Percentiles rank a stretch among this genome's conserved stretches.
phyloP scores from a whole-genome alignment of 2,329 filamentous ascomycete genomes.

The Scedosporium boydii region DNA sequence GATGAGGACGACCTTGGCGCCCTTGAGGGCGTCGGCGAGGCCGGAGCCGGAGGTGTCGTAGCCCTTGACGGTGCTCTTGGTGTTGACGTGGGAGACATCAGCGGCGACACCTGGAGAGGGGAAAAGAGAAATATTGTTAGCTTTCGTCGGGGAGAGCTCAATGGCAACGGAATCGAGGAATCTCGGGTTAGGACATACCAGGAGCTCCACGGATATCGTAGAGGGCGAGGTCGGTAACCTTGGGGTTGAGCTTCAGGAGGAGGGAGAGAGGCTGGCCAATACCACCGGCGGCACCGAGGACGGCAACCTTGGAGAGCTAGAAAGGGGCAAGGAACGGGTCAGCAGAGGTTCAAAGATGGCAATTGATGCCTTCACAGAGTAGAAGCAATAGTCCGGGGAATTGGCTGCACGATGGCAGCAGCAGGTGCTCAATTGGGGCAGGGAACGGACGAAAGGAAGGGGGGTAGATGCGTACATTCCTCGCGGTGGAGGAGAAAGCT shows the following conservation, averaged over 20 bases:
- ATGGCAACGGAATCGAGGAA: not conserved
- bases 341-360: not conserved
- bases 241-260: constrained; percentile 96
- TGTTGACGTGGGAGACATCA: constrained; percentile 98
- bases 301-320: constrained; percentile 92
- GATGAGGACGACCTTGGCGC: constrained; percentile 89
- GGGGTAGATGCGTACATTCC: constrained; percentile 49
- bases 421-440: constrained; percentile 2
- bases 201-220: constrained; percentile 96
- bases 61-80: constrained; percentile 87
- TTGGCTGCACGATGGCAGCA: constrained; percentile 6
- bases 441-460: constrained; percentile 10
- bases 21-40: constrained; percentile 72
- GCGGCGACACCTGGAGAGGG: constrained; percentile 74
- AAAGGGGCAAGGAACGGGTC: constrained; percentile 2
- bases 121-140: constrained; percentile 10
- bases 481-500: constrained; percentile 71
- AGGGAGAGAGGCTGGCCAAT: constrained; percentile 98
- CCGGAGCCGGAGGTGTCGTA: constrained; percentile 70
- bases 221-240: constrained; percentile 85
- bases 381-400: constrained; percentile 4
- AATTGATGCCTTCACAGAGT: not conserved
- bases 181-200: constrained; percentile 48
- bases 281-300: constrained; percentile 93
- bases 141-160: not conserved